Evolutionary conservation across 2,329 filamentous ascomycete species (phyloP).

Genomic region (Venturia asperata): DNA sequence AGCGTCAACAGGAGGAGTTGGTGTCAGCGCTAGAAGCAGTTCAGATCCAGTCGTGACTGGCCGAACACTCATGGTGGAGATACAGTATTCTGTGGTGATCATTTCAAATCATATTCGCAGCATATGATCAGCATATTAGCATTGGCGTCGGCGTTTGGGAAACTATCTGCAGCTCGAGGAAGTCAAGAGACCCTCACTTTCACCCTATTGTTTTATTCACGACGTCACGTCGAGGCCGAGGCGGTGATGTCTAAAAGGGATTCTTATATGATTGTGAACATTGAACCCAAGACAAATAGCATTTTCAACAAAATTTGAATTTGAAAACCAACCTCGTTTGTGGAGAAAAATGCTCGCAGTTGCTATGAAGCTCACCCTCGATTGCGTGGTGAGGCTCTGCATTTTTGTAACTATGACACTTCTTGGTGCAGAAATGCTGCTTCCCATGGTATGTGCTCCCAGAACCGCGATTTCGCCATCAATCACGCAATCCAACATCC

Average conservation of each 20-base stretch:
- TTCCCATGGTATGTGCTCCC: conserved; percentile 4
- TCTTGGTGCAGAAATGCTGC: no score
- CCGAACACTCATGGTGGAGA: neutral
- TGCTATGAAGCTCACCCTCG: no score
- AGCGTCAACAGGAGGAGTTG: conserved; percentile 54
- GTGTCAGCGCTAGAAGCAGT: conserved; percentile 23
- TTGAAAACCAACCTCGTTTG: neutral
- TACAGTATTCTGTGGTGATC: conserved; percentile 22
- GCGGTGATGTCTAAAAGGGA: neutral
- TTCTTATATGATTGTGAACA: neutral
- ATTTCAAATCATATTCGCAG: conserved; percentile 25
- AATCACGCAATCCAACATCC: neutral
- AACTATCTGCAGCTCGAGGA: conserved; percentile 22
- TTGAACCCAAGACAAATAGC: neutral
- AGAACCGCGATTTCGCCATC: neutral
- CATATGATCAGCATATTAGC: conserved; percentile 32
- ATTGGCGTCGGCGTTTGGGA: conserved; percentile 31
- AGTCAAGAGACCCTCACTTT: conserved; percentile 10
- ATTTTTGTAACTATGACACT: no score
- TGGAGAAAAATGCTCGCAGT: no score
- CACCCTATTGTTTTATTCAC: neutral
- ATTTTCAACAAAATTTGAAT: neutral
- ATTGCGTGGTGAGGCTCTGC: no score
- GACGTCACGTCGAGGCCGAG: neutral
- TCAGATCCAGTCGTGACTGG: conserved; percentile 22